Conservation (phyloP, 192 early-diverging fungal species). For the Chytriomyces confervae region DNA sequence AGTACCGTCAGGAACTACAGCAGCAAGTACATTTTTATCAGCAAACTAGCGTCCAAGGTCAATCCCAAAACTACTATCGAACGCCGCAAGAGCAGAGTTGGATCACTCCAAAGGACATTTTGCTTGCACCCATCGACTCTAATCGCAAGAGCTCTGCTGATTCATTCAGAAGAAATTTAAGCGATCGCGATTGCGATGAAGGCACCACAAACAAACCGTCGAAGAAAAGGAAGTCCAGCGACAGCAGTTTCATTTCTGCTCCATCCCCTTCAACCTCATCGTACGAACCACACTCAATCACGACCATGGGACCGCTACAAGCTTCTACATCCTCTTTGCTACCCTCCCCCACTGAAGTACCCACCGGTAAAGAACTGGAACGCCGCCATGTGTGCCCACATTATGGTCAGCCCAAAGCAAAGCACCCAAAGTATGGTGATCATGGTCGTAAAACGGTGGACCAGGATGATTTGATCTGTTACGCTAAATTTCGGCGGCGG, state of each 20-base stretch:
- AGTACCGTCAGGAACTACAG: neutral
- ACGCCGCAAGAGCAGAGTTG: neutral
- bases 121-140: neutral
- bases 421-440: neutral
- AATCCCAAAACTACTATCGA: neutral
- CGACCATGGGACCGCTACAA: neutral
- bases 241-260: neutral
- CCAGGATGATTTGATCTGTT: conserved; percentile 4
- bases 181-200: neutral
- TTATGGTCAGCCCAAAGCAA: neutral
- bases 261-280: neutral
- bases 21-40: neutral
- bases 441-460: neutral
- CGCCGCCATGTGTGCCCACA: neutral
- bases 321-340: neutral
- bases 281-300: neutral
- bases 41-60: neutral
- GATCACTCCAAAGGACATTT: neutral
- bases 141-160: neutral
- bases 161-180: neutral
- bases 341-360: neutral
- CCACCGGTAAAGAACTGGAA: neutral
- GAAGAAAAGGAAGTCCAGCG: neutral
- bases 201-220: neutral
- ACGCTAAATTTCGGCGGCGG: conserved; percentile 18